These are phyloP conservation scores for Neurospora sp. DNA, from an alignment of 495 filamentous ascomycete genomes.

Conservation along the genomic window DNA sequence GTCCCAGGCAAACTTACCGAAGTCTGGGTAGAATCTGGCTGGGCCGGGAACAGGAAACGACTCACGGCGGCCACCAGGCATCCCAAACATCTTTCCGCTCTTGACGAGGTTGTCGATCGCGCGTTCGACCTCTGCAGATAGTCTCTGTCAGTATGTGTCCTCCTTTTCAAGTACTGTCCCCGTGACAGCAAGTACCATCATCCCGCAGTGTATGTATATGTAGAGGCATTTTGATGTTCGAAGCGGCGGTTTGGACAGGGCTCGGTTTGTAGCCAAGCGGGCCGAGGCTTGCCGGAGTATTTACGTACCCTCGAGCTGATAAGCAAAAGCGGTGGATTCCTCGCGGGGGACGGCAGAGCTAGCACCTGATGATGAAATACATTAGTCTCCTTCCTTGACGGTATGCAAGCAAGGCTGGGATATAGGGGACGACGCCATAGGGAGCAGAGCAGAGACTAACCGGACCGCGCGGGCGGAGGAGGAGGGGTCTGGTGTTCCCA, in stretches of 20 bases:
- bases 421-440: neutral
- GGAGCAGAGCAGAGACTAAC: slow-evolving; percentile 32
- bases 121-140: slow-evolving; percentile 74
- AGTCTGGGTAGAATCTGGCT: slow-evolving; percentile 47
- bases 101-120: slow-evolving; percentile 92
- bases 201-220: neutral
- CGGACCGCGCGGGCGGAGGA: slow-evolving; percentile 78
- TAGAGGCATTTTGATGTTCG: neutral
- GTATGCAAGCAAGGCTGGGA: slow-evolving; percentile 3
- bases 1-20: slow-evolving; percentile 33
- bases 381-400: slow-evolving; percentile 27
- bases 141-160: slow-evolving; percentile 9
- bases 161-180: neutral
- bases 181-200: neutral
- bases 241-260: neutral
- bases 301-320: slow-evolving; percentile 85
- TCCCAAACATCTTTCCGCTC: slow-evolving; percentile 83
- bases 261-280: neutral
- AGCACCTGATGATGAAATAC: slow-evolving; percentile 44
- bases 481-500: slow-evolving; percentile 78
- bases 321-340: slow-evolving; percentile 69
- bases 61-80: slow-evolving; percentile 63
- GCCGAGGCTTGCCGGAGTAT: neutral
- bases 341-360: slow-evolving; percentile 69
- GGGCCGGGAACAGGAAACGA: slow-evolving; percentile 63